Conservation (phyloP, 2,329 filamentous ascomycete genomes). For the Colletotrichum horii region DNA sequence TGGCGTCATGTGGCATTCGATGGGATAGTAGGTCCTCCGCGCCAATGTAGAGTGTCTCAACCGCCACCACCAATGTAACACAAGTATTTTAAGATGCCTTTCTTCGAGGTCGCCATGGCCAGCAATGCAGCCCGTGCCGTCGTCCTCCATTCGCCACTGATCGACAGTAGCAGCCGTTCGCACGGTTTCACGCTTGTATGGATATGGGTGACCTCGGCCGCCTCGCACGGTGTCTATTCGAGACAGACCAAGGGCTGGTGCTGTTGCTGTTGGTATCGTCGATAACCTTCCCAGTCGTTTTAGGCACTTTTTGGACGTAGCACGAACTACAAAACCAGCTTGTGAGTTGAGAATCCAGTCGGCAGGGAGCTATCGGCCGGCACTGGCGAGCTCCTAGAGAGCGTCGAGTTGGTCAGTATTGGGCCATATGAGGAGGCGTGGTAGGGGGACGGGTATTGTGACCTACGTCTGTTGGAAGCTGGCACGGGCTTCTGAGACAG, state of each 20-base stretch:
- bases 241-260: not conserved
- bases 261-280: not conserved
- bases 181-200: not conserved
- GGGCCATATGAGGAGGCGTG: not conserved
- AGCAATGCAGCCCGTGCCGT: not conserved
- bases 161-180: not conserved
- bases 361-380: not conserved
- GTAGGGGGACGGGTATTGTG: not conserved
- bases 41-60: not conserved
- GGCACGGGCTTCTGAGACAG: not conserved
- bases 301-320: not conserved
- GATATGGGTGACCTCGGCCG: not conserved
- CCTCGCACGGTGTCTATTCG: not conserved
- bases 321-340: not conserved
- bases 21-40: not conserved
- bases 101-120: not conserved
- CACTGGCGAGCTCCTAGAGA: not conserved
- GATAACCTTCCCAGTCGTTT: not conserved
- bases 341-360: not conserved
- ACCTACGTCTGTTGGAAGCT: not conserved
- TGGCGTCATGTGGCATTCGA: no score
- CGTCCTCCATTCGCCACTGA: not conserved
- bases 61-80: not conserved
- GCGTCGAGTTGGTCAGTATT: not conserved
- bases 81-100: not conserved